Evolutionary conservation across 2,329 filamentous ascomycete genomes (phyloP), one percentile per base, ranked within the genome.

Genomic region (Xylariaceae sp.): DNA sequence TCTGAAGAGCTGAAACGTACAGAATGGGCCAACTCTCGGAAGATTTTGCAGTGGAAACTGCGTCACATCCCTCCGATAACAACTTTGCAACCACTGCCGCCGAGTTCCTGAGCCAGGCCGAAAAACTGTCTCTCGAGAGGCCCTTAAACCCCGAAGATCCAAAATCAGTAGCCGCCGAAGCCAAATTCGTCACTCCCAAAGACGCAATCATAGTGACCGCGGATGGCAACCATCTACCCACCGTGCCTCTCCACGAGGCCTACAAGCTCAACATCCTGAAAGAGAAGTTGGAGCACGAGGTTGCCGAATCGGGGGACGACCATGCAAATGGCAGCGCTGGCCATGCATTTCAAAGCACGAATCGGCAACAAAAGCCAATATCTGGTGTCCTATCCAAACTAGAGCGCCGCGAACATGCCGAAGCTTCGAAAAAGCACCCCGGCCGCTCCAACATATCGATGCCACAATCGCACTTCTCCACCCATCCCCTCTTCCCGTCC

Each of bases 401-500:
- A 23, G 27, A 45, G 9, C 29, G 47, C 3, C 30, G 50, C 14
- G 44, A 56, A 18, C 62, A 68, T 38, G 62, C 59, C 36, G 55
- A 57, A 18, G 50, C 58, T 5, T 50, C 66, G 40, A 58, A 70
- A 44, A 67, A 67, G 38, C 66, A 70, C 3, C 65, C 68, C 23
- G 70, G 68, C 16, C 67, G 62, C 9, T 69, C 69, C 13, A 60
- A 63, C 30, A 64, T 58, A 41, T 57, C 70, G 11, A 72, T 71
- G 63, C 81, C 83, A 0, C 78, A 80, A 1, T 80, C 80, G 6
- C 74, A 78, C 47, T 24, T 24, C 11, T 7, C 21, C 7, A 89
- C 85, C 2, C 82, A 89, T 50, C 84, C 86, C 3, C 66, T 94
- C 4, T 96, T 96, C 50, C 88, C 88, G 5, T 85, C 87, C 2